These are phyloP conservation scores for Dendrobium nobile DNA, from an alignment of 106 monocot genomes.

Conservation along the genomic window DNA sequence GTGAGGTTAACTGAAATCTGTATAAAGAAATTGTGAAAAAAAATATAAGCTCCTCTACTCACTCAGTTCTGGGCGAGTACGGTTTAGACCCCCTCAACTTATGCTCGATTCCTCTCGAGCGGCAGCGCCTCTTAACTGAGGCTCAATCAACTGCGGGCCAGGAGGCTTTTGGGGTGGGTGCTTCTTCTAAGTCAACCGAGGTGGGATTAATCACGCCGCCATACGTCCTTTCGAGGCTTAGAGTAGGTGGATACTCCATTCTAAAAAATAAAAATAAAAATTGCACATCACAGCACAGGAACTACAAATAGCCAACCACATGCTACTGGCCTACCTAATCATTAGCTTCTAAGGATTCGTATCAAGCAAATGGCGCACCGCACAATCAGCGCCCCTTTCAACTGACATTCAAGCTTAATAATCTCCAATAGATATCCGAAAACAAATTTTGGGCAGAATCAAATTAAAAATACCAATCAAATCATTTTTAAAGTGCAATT, in stretches of 20 bases:
- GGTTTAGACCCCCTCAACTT: too few species aligned
- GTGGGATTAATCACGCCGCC: too few species aligned
- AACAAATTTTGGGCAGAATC: neutral
- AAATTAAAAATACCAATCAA: neutral
- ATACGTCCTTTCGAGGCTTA: too few species aligned
- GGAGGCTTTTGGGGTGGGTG: too few species aligned
- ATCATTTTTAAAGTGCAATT: too few species aligned
- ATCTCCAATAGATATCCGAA: neutral
- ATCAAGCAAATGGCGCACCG: neutral
- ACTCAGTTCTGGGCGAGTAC: neutral
- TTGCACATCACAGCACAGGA: neutral
- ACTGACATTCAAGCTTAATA: neutral
- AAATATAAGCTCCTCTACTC: neutral
- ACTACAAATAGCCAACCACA: constrained; percentile 11
- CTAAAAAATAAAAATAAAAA: too few species aligned
- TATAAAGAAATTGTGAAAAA: constrained; percentile 15
- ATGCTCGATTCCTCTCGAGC: too few species aligned
- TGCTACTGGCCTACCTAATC: constrained; percentile 15
- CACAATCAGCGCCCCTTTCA: neutral
- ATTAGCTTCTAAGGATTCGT: constrained; percentile 4
- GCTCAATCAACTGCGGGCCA: too few species aligned
- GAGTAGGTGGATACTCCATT: too few species aligned
- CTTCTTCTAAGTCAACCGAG: too few species aligned
- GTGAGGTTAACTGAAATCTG: too few species aligned
- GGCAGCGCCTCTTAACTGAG: too few species aligned